A percentile compares a stretch with the other conserved stretches of the same genome.
Conservation (phyloP, 2,329 filamentous ascomycete genomes). For the Corinectria fuckeliana region DNA sequence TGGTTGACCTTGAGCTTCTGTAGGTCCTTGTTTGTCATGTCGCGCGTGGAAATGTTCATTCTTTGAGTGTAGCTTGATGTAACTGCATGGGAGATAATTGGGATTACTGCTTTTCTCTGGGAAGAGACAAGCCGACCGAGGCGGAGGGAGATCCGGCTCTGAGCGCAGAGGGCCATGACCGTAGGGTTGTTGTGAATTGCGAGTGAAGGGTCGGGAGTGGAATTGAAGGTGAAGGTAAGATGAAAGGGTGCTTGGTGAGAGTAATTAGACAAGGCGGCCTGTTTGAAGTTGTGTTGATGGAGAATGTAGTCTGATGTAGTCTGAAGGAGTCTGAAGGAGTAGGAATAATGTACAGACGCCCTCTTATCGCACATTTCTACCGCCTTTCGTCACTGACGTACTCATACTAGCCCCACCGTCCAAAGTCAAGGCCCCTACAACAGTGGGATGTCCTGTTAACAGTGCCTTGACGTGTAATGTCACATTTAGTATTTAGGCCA, state of each 20-base stretch:
- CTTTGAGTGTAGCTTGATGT: background rate
- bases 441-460: too few relatives aligned
- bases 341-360: background rate
- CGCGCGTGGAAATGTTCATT: constrained; percentile 27
- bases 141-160: background rate
- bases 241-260: background rate
- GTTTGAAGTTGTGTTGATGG: background rate
- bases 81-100: background rate
- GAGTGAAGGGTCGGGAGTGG: background rate
- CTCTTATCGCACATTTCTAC: background rate
- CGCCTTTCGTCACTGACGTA: too few relatives aligned
- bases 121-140: background rate
- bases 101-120: background rate
- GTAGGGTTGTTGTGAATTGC: background rate
- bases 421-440: too few relatives aligned
- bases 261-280: background rate
- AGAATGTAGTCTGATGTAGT: background rate
- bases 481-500: too few relatives aligned
- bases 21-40: constrained; percentile 28
- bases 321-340: too few relatives aligned
- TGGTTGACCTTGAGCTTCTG: constrained; percentile 30
- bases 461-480: too few relatives aligned
- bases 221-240: background rate
- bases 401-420: background rate
- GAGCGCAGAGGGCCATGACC: background rate